These are phyloP conservation scores for Draba incana DNA, from an alignment of 345 rosid species.

Conservation along the genomic window DNA sequence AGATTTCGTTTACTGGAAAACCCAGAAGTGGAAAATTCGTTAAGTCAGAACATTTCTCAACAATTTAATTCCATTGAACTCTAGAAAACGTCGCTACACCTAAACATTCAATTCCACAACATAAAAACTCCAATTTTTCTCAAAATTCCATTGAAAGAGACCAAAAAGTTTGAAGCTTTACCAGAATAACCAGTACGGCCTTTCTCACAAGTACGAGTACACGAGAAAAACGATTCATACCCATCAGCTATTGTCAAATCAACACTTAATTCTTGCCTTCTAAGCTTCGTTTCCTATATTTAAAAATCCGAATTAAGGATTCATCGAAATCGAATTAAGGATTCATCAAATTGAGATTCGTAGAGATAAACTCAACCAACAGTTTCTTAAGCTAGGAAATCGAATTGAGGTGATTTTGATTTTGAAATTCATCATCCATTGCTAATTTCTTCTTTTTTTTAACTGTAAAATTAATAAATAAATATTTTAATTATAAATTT, in stretches of 20 bases:
- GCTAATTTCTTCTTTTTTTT: too few relatives aligned
- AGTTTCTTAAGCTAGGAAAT: too few relatives aligned
- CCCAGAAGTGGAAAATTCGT: too few relatives aligned
- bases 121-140: background rate
- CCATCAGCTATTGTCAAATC: constrained; percentile 85
- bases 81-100: constrained; percentile 96
- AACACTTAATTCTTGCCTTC: constrained; percentile 73
- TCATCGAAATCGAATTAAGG: background rate
- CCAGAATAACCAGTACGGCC: constrained; percentile 92
- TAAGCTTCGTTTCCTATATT: constrained; percentile 77
- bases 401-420: too few relatives aligned
- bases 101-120: constrained; percentile 25
- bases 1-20: too few relatives aligned
- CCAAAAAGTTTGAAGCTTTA: constrained; percentile 29
- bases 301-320: background rate
- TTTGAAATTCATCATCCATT: too few relatives aligned
- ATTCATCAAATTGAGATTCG: constrained; percentile 1
- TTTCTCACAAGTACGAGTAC: constrained; percentile 74
- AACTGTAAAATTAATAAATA: too few relatives aligned
- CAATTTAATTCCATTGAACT: constrained; percentile 23
- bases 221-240: constrained; percentile 89
- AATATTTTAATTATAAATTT: too few relatives aligned
- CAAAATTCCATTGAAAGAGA: background rate
- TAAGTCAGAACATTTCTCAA: too few relatives aligned
- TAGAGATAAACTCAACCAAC: too few relatives aligned